Base-by-base conservation (phyloP, 805 yeast genomes). In the Saccharomyces mikatae region DNA sequence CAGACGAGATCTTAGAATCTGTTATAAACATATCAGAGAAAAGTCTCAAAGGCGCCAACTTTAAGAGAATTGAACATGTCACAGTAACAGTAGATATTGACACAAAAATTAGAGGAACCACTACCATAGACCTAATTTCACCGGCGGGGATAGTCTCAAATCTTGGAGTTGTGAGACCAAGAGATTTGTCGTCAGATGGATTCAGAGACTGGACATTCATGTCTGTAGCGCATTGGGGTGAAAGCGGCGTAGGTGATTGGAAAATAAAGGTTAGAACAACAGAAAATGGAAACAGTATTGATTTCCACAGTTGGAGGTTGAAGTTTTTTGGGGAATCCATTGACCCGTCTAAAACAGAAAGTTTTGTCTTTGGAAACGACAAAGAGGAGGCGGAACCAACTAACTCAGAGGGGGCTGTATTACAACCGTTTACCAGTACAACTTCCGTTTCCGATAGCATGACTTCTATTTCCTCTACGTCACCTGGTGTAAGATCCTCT, bases 171-270 rank as follows among this genome's bases (percentile, higher is more conserved):
- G 76, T 76, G 21, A 79, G 99, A 61, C 71, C 71, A 6, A 60
- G 71, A 21, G 99, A 94, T 69, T 59, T 54, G 8, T 75, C 82
- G 5, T 58, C 61, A 1, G 74, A 67, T 0, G 96, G 96, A 0
- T 86, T 89, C 59, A 62, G 67, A 4, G 76, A 86, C 60, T 94
- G 99, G 99, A 87, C 88, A 1, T 94, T 94, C 66, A 89, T 91
- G 89, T 80, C 92, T 10, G 98, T 94, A n/a, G 97, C 96, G 1
- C 98, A 94, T 68, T 94, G 98, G 97, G 97, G 97, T 44, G 97
- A 92, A 68, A 91, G 86, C 61, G 92, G 91, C 2, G 70, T 71
- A 27, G 99, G 99, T 10, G 81, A 79, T 4, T 94, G 99, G 99
- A 81, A 71, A 41, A 62, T 94, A 21, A 81, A 77, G 59, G 91